Percentiles rank a stretch among this genome's conserved stretches.
Evolutionary conservation across 768 basidiomycete species (phyloP).

Genomic region (Collybiopsis confluens): DNA sequence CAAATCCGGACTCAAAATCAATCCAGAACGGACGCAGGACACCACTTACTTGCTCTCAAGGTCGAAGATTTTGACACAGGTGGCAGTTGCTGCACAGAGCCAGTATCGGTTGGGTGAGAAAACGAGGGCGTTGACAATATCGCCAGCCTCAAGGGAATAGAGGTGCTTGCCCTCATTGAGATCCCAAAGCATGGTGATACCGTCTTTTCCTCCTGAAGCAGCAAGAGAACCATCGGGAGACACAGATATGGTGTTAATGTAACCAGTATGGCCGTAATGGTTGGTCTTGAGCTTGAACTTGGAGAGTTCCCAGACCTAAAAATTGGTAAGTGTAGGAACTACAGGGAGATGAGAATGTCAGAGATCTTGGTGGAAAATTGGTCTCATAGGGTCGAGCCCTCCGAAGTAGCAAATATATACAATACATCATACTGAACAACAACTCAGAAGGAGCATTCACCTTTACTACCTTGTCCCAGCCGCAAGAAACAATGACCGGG

Average conservation of each 20-base stretch:
- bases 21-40: neutral
- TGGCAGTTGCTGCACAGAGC: slow-evolving; percentile 97
- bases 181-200: slow-evolving; percentile 99
- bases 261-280: slow-evolving; percentile 99
- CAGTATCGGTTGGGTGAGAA: slow-evolving; percentile 99
- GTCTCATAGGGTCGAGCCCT: slow-evolving; percentile 71
- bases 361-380: slow-evolving; percentile 79
- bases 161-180: slow-evolving; percentile 99
- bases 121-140: slow-evolving; percentile 97
- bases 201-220: slow-evolving; percentile 98
- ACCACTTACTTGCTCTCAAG: slow-evolving; percentile 92
- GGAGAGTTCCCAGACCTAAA: slow-evolving; percentile 97
- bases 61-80: slow-evolving; percentile 99
- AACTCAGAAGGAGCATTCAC: slow-evolving; percentile 42
- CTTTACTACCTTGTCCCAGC: slow-evolving; percentile 99
- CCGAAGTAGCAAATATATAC: slow-evolving; percentile 89
- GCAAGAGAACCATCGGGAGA: slow-evolving; percentile 99
- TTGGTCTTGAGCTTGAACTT: slow-evolving; percentile 99
- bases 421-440: slow-evolving; percentile 28
- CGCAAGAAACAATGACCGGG: slow-evolving; percentile 97
- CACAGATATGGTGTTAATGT: slow-evolving; percentile 98
- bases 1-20: slow-evolving; percentile 4
- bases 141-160: slow-evolving; percentile 98
- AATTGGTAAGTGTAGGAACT: slow-evolving; percentile 10
- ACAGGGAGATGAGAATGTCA: slow-evolving; percentile 36